Base-by-base conservation (phyloP, 1,284 basidiomycete genomes). In the Coniferiporia sulphurascens region DNA sequence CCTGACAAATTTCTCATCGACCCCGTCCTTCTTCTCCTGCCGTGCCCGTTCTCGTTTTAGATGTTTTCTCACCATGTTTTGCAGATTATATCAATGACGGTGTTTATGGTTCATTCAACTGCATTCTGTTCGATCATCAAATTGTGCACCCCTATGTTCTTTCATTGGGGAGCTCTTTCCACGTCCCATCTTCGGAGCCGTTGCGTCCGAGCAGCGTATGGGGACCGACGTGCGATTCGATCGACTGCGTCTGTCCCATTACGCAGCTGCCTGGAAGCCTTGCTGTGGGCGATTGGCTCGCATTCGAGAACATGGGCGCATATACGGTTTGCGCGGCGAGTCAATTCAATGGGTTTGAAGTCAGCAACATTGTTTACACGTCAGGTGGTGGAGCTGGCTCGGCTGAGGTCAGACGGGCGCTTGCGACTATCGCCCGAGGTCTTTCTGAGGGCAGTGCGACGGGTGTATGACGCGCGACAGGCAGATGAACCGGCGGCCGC, bases 71-170 rank as follows among this genome's bases (percentile, higher is more conserved):
- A 57, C 66, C 32, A 63, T 58, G 62, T 60, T 58, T 62, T 48
- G 46, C 70, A 94, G 92, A 96, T 78, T 98, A 97, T 78, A 93
- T 97, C 82, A 97, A 95, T 76, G 95, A 97, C 73, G 95, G 95
- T 49, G 93, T 98, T 45, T 99, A 99, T 74, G 95, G 96, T 56
- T 91, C 96, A 19, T 98, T 99, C 84, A 98, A 99, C 82, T 95
- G 93, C 74, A 91, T 93, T 74, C 79, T 96, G 70, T 96, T 95
- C 73, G 93, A 96, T 75, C 94, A 95, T 75, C 91, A 94, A 70
- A 83, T 86, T 62, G 89, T 92, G 17, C 82, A 89, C 68, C 93
- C 93, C 45, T 87, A 91, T 72, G 90, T 93, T 32, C 79, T 95
- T 55, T 80, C 80, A 64, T 70, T 84, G 72, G 73, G 76, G 44